A percentile compares a stretch with the other conserved stretches of the same genome.
These are phyloP conservation scores for Adansonia digitata DNA, from an alignment of 345 rosid species.

Conservation along the genomic window DNA sequence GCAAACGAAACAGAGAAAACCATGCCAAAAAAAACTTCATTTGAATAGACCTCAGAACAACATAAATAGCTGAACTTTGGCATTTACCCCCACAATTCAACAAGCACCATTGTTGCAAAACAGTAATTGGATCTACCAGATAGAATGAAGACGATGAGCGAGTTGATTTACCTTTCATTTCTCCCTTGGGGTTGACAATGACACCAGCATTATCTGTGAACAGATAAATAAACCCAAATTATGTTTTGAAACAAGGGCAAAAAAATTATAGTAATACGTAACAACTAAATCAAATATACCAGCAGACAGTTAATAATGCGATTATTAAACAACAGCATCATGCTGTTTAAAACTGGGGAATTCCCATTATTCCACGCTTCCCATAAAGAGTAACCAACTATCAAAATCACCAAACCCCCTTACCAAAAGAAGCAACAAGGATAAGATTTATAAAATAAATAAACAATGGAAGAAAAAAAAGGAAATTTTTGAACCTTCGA, in stretches of 20 bases:
- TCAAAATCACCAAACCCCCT: constrained; percentile 1
- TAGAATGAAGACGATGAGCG: neutral
- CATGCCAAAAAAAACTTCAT: neutral
- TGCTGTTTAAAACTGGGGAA: constrained; percentile 30
- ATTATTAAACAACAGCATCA: constrained; percentile 7
- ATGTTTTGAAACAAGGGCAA: neutral
- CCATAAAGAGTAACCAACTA: constrained; percentile 9
- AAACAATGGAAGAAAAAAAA: neutral
- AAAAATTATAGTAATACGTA: neutral
- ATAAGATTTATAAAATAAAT: too few species aligned
- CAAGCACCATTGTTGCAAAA: neutral
- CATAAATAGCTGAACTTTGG: neutral
- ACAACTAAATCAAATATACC: constrained; percentile 10
- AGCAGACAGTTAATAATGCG: constrained; percentile 31
- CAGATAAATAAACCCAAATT: neutral
- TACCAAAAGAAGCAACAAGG: constrained; percentile 16
- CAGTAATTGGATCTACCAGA: neutral
- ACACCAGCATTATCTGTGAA: constrained; percentile 62
- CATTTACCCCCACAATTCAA: neutral
- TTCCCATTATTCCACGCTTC: constrained; percentile 24
- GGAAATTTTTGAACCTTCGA: constrained; percentile 51
- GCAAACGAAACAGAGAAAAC: neutral
- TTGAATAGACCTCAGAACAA: neutral
- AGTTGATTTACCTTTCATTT: constrained; percentile 47
- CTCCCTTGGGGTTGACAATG: constrained; percentile 61